Percentiles rank a stretch among this genome's conserved stretches.
These are phyloP conservation scores for Sonneratia caseolaris DNA, from an alignment of 345 rosid species.

Conservation along the genomic window DNA sequence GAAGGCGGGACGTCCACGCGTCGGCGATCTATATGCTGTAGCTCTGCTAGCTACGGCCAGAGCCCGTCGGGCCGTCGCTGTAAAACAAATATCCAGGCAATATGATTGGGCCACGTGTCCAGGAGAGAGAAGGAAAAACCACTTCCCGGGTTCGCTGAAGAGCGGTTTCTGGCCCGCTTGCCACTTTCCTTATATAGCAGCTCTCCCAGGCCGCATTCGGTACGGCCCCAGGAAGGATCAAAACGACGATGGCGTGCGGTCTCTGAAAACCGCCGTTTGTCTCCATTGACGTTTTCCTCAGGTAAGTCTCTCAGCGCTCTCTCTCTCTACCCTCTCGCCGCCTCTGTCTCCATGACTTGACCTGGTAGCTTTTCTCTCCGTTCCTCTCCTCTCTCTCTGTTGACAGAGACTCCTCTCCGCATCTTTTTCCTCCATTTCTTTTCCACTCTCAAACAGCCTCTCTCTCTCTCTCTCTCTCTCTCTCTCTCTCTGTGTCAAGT, in stretches of 20 bases:
- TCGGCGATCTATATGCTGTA: constrained; percentile 12
- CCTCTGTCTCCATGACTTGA: neutral
- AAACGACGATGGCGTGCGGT: constrained; percentile 6
- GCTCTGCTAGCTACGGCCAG: neutral
- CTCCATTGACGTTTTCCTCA: neutral
- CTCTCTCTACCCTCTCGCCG: neutral
- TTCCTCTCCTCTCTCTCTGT: neutral
- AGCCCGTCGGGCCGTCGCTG: too few species aligned
- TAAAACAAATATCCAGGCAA: neutral
- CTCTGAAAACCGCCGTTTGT: neutral
- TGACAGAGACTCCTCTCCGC: neutral
- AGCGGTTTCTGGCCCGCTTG: constrained; percentile 1
- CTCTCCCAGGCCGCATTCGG: neutral
- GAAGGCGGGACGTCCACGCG: constrained; percentile 7
- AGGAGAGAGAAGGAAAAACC: neutral
- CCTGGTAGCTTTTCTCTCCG: neutral
- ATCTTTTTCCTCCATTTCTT: neutral
- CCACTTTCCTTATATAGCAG: constrained; percentile 14
- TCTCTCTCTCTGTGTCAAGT: too few species aligned
- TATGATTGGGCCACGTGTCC: constrained; percentile 11
- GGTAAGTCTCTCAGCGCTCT: neutral
- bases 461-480: too few species aligned
- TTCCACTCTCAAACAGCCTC: neutral
- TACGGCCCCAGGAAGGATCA: neutral
- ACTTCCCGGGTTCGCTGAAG: neutral